Percentiles rank a stretch among this genome's conserved stretches.
These are phyloP conservation scores for Penicillium polonicum DNA, from an alignment of 2,329 filamentous ascomycete species.

Conservation along the genomic window DNA sequence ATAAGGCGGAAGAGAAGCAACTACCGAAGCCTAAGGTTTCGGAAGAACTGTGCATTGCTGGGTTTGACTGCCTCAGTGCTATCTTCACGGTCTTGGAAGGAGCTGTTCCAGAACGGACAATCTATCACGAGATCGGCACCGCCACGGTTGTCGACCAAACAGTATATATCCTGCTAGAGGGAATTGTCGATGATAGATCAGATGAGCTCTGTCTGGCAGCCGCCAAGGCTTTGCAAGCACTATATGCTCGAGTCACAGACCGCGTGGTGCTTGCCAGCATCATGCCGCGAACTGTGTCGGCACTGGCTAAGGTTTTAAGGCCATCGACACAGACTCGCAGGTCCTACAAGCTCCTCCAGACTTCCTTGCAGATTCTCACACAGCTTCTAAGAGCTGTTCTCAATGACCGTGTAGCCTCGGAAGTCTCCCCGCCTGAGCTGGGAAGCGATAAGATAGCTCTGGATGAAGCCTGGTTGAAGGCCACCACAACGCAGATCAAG, in stretches of 20 bases:
- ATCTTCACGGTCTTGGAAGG: slow-evolving; percentile 62
- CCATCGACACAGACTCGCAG: slow-evolving; percentile 63
- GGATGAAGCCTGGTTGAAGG: slow-evolving; percentile 69
- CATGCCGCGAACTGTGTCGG: slow-evolving; percentile 82
- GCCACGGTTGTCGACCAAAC: slow-evolving; percentile 80
- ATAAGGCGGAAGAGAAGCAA: slow-evolving; percentile 41
- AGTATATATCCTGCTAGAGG: slow-evolving; percentile 76
- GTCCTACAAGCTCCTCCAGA: slow-evolving; percentile 63
- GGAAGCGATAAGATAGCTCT: slow-evolving; percentile 42
- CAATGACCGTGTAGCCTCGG: slow-evolving; percentile 41
- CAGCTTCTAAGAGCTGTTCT: slow-evolving; percentile 47
- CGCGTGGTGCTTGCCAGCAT: slow-evolving; percentile 77
- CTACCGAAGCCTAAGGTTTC: slow-evolving; percentile 39
- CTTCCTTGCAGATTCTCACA: slow-evolving; percentile 59
- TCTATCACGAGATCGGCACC: slow-evolving; percentile 55
- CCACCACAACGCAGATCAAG: slow-evolving; percentile 77
- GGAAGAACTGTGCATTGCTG: slow-evolving; percentile 73
- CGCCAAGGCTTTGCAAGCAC: slow-evolving; percentile 60
- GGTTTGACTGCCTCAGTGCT: slow-evolving; percentile 66
- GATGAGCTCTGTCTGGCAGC: slow-evolving; percentile 70
- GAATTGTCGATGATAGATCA: slow-evolving; percentile 63
- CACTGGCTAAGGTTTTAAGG: slow-evolving; percentile 71
- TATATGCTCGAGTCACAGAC: slow-evolving; percentile 66
- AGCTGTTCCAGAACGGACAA: slow-evolving; percentile 42
- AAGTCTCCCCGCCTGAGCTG: slow-evolving; percentile 22